Base-by-base conservation (phyloP, 208 protist genomes). In the Trypanosoma avium region DNA sequence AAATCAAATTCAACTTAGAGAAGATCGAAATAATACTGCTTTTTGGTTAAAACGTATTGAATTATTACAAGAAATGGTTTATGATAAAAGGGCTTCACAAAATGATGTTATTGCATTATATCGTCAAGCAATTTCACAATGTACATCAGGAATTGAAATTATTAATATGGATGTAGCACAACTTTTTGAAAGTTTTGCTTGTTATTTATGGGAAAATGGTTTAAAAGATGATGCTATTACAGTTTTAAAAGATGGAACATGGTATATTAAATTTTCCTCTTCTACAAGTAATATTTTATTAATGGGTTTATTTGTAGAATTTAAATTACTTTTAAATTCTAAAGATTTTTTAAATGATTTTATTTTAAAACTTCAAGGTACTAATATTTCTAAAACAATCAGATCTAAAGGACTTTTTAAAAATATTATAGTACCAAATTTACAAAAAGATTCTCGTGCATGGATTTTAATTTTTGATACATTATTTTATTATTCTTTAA, bases 21-120 rank as follows among this genome's bases (percentile, higher is more conserved):
- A 72, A 33, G 61, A 75, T 22, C 79, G 77, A 0, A 60, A 52
- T 32, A 76, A 79, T 48, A 75, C 72, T 1, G 40, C 73, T 0
- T 69, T 92, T 24, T 95, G 89, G 86, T 70, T 93, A 13, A 95
- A 93, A 58, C 76, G 89, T 9, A 73, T 76, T 8, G 89, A 95
- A 75, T 70, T 91, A 35, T 60, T 89, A 7, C 70, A 67, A 43
- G 87, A 90, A 59, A 56, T 64, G 62, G 60, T 75, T 13, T 79
- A 50, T 53, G 56, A 73, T 22, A 70, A 76, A 32, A 54, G 33
- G 45, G 48, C 59, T 43, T 77, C 68, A 6, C 8, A 40, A 10
- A 54, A 57, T 8, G 77, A 89, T 36, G 49, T 91, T 2, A 40
- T 73, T 38, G 67, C 49, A 17, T 46, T 92, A 4, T 90, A 77